These are phyloP conservation scores for Saturnispora kantuleensis DNA, from an alignment of 805 yeast species.

Conservation along the genomic window DNA sequence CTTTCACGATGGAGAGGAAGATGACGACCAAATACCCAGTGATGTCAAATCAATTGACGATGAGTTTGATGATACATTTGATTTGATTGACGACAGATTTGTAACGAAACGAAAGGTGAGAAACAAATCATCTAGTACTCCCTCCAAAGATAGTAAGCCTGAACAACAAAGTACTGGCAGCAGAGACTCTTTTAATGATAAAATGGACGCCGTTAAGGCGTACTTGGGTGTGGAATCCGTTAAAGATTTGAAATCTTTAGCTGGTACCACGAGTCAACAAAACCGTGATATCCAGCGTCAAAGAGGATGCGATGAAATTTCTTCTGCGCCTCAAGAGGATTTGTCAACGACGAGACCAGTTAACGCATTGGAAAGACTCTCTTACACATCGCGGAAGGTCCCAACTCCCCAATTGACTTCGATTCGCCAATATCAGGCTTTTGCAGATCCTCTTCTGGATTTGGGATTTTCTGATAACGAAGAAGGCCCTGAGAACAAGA, in stretches of 20 bases:
- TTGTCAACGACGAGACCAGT: too few relatives aligned
- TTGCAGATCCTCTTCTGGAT: slow-evolving; percentile 4
- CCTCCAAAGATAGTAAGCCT: too few relatives aligned
- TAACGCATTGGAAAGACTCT: neutral
- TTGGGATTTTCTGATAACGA: slow-evolving; percentile 5
- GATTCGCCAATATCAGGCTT: neutral
- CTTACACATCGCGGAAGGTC: neutral
- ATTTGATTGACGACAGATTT: slow-evolving; percentile 7
- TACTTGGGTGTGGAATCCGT: too few relatives aligned
- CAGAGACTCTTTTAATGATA: too few relatives aligned
- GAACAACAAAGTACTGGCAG: too few relatives aligned
- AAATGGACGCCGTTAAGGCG: too few relatives aligned
- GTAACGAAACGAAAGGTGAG: neutral
- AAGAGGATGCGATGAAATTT: neutral
- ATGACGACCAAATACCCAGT: slow-evolving; percentile 3
- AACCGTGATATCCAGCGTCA: neutral
- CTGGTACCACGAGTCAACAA: too few relatives aligned
- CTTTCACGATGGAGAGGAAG: slow-evolving; percentile 9
- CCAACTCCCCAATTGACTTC: neutral
- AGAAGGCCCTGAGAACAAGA: neutral
- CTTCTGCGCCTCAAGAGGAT: too few relatives aligned
- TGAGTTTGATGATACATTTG: slow-evolving; percentile 11
- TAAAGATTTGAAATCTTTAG: too few relatives aligned
- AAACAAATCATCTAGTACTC: too few relatives aligned
- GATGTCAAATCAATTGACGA: slow-evolving; percentile 13